phyloP scores from a whole-genome alignment of 257 asterid species.

The Anisodus tanguticus region DNA sequence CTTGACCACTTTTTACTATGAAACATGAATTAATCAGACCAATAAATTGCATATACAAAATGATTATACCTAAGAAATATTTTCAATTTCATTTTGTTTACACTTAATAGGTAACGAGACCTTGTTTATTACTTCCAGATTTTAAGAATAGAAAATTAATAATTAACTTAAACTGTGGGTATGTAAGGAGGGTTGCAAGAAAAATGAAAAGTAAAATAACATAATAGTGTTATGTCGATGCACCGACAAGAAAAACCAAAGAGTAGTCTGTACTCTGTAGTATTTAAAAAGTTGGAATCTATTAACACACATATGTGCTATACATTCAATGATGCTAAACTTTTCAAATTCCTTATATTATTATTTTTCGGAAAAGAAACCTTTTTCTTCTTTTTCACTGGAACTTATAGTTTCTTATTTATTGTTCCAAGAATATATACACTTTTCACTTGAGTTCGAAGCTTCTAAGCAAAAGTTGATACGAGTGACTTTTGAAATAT shows the following conservation, averaged over 20 bases:
- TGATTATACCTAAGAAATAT: too few relatives aligned
- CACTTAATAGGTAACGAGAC: too few relatives aligned
- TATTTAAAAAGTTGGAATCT: neutral
- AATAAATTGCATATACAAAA: too few relatives aligned
- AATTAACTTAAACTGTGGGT: too few relatives aligned
- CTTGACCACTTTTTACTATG: too few relatives aligned
- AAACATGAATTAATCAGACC: too few relatives aligned
- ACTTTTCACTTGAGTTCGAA: neutral
- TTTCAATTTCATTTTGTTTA: too few relatives aligned
- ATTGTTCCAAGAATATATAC: neutral
- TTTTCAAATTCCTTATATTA: neutral
- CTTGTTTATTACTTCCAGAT: too few relatives aligned
- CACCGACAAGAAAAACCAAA: constrained; percentile 1
- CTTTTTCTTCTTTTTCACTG: neutral
- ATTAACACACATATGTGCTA: neutral
- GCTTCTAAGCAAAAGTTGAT: neutral
- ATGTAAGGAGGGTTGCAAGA: neutral
- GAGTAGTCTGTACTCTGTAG: too few relatives aligned
- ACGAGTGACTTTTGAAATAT: neutral
- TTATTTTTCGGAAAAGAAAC: neutral
- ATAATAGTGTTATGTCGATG: neutral
- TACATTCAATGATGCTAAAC: neutral
- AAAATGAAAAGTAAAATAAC: neutral
- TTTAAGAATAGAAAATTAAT: too few relatives aligned
- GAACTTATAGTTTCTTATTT: neutral